Evolutionary conservation across 2,329 filamentous ascomycete genomes (phyloP).

Genomic region (Pseudopithomyces chartarum): DNA sequence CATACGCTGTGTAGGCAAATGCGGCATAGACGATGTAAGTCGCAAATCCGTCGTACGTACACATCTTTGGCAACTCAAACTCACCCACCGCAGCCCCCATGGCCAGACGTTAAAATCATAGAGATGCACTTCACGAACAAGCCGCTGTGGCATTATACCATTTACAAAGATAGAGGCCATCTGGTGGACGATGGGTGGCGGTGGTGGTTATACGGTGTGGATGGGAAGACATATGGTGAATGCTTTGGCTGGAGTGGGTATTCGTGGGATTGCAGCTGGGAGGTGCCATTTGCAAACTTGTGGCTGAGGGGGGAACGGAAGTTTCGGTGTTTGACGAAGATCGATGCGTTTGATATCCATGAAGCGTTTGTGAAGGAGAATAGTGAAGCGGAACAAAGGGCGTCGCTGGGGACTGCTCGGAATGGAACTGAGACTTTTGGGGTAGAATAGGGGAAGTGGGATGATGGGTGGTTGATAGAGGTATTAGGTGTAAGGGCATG

Average conservation of each 20-base stretch:
- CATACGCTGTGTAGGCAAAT: not conserved
- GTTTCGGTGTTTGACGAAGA: not conserved
- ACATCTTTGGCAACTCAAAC: not conserved
- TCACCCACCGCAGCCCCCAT: not conserved
- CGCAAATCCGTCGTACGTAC: not conserved
- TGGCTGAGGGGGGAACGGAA: not conserved
- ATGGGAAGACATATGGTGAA: not conserved
- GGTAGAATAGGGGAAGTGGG: no score
- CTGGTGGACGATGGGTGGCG: not conserved
- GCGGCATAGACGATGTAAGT: not conserved
- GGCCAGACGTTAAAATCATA: slow-evolving; percentile 2
- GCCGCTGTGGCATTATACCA: not conserved
- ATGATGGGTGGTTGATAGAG: no score
- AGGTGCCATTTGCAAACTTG: no score
- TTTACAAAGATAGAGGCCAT: not conserved
- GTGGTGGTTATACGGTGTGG: not conserved
- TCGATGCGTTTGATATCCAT: not conserved
- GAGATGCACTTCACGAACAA: slow-evolving; percentile 4
- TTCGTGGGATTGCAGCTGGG: not conserved
- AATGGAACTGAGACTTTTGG: no score
- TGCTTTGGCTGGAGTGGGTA: not conserved
- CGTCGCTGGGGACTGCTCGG: no score
- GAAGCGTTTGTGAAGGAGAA: not conserved
- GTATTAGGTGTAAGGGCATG: no score
- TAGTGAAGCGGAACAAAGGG: not conserved